Evolutionary conservation across 108 stramenopile species (phyloP), one percentile per base, ranked within the genome.

Genomic region (Fragilaria crotonensis): DNA sequence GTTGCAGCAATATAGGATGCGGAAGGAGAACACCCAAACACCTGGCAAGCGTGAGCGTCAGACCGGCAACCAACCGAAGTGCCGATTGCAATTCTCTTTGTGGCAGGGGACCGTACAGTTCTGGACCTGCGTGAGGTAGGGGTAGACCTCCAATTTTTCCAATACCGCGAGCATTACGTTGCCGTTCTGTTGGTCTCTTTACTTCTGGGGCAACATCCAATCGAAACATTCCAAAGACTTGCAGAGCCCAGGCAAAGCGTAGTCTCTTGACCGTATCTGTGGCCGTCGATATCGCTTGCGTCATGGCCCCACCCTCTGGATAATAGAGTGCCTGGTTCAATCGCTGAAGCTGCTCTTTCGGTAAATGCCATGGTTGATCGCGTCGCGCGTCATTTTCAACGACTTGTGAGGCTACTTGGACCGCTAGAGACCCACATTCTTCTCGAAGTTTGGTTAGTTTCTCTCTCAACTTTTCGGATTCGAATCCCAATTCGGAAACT

Each of bases 81-180:
- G 79, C 79, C 5, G 81, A 83, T 61, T 77, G 73, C 36, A 90
- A 57, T 69, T 85, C 83, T 25, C 36, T 63, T 5, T 78, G 78
- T 20, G 89, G 89, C 29, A 90, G 66, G 23, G 85, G 78, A 17
- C 81, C 81, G 57, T 84, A 85, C 25, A 90, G 55, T 59, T 82
- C 84, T 27, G 85, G 89, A 19, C 85, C 89, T 0, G 85, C 85
- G 60, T 90, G 81, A 25, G 89, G 89, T 14, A 90, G 61, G 18
- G 83, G 85, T 28, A 90, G 52, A 9, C 85, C 85, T 22, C 67
- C 75, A 60, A 90, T 87, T 58, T 87, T 90, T 26, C 85, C 83
- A 64, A 90, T 82, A 27, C 89, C 89, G 23, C 75, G 52, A 11
- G 84, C 80, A 44, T 48, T 48, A 30, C 68, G 62, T 30, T 68